Conservation (phyloP, 1,284 basidiomycete genomes). For the Singerocomus rubriflavus region DNA sequence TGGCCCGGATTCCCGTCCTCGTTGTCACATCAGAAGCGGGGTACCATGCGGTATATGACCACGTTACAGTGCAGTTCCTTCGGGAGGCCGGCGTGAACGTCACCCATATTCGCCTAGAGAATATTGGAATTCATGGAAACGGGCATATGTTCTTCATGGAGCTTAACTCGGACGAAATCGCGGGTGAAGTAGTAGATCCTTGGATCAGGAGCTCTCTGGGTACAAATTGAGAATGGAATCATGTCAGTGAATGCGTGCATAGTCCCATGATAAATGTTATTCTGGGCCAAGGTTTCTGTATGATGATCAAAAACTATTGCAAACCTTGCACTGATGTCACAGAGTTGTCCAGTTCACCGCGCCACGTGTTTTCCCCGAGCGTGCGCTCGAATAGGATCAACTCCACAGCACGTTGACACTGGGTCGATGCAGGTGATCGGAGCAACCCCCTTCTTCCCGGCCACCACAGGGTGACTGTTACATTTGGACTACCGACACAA, state of each 20-base stretch:
- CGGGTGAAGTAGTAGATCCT: constrained; percentile 35
- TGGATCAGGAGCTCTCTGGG: constrained; percentile 34
- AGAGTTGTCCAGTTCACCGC: neutral
- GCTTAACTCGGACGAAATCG: constrained; percentile 43
- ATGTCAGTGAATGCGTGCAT: neutral
- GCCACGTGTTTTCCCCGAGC: neutral
- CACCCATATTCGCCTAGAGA: constrained; percentile 38
- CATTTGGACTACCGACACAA: neutral
- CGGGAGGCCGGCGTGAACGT: constrained; percentile 43
- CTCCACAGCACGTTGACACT: neutral
- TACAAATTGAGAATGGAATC: neutral
- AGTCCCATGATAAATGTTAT: neutral
- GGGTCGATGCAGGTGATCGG: neutral
- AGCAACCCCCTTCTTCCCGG: neutral
- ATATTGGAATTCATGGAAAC: constrained; percentile 42
- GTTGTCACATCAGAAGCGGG: constrained; percentile 47
- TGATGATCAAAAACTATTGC: neutral
- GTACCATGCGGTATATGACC: constrained; percentile 49
- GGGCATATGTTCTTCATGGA: constrained; percentile 57
- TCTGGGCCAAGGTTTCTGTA: neutral
- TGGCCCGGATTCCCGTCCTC: constrained; percentile 42
- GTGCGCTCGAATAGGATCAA: neutral
- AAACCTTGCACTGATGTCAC: neutral
- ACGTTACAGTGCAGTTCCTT: constrained; percentile 42
- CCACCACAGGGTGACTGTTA: neutral